These are phyloP conservation scores for Exophiala spinifera DNA, from an alignment of 2,329 filamentous ascomycete species.

Conservation along the genomic window DNA sequence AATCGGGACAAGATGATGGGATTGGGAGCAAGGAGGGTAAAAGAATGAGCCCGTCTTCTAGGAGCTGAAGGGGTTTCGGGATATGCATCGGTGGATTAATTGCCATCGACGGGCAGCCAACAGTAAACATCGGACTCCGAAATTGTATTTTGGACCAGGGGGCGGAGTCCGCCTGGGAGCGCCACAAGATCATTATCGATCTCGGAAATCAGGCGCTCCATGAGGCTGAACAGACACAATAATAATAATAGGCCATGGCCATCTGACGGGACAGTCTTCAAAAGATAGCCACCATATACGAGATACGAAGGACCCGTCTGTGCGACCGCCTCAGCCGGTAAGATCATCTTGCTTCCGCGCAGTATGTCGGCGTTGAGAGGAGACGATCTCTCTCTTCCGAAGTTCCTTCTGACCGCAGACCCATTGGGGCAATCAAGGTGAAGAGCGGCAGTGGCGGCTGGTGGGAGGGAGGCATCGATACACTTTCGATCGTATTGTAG, in stretches of 20 bases:
- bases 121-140: conserved; percentile 23
- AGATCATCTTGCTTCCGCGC: not conserved
- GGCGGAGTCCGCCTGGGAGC: conserved; percentile 19
- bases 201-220: conserved; percentile 7
- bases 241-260: too few species aligned
- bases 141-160: conserved; percentile 18
- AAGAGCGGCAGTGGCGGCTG: not conserved
- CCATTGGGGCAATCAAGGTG: conserved; percentile 7
- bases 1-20: too few species aligned
- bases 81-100: conserved; percentile 1
- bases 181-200: conserved; percentile 10
- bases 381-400: not conserved
- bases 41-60: not conserved
- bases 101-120: not conserved
- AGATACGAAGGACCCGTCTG: conserved; percentile 12
- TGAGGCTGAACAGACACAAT: conserved; percentile 21
- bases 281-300: conserved; percentile 1
- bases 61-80: not conserved
- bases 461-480: not conserved
- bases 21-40: too few species aligned
- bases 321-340: conserved; percentile 5
- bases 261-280: not conserved
- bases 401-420: conserved; percentile 16
- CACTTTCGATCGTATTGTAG: not conserved
- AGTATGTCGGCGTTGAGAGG: not conserved